Conservation (phyloP, 2,329 filamentous ascomycete species). For the Penicillium sp. region DNA sequence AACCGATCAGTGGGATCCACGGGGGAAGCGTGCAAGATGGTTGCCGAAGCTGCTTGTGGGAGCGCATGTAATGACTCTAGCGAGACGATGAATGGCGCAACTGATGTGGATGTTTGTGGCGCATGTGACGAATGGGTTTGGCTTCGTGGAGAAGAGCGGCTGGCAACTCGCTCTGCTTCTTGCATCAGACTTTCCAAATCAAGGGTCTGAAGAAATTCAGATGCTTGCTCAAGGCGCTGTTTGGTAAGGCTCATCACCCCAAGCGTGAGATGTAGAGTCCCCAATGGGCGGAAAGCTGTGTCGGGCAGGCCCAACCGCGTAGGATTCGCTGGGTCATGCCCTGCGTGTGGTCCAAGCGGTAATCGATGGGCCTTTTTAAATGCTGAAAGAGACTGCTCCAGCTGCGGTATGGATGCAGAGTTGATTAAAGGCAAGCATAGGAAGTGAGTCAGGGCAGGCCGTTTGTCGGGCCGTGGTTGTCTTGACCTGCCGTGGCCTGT, state of each 20-base stretch:
- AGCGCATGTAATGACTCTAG: slow-evolving; percentile 46
- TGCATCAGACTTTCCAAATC: slow-evolving; percentile 45
- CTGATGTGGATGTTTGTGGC: background rate
- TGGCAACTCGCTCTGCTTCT: slow-evolving; percentile 34
- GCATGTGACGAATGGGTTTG: background rate
- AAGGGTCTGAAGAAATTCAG: slow-evolving; percentile 46
- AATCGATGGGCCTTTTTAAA: slow-evolving; percentile 53
- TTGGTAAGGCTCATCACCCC: slow-evolving; percentile 76
- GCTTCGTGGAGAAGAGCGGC: background rate
- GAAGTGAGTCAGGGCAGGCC: slow-evolving; percentile 47
- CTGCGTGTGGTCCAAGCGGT: background rate
- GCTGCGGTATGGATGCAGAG: slow-evolving; percentile 59
- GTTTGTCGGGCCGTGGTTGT: slow-evolving; percentile 22
- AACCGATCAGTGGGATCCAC: slow-evolving; percentile 42
- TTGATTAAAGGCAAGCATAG: slow-evolving; percentile 63
- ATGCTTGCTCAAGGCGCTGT: slow-evolving; percentile 51
- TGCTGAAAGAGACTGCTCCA: slow-evolving; percentile 61
- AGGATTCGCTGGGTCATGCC: slow-evolving; percentile 27
- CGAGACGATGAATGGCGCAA: slow-evolving; percentile 43
- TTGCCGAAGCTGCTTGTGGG: slow-evolving; percentile 37
- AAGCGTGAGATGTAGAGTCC: slow-evolving; percentile 81
- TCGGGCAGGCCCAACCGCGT: slow-evolving; percentile 56
- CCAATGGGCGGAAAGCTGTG: slow-evolving; percentile 71
- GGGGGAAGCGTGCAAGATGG: slow-evolving; percentile 43
- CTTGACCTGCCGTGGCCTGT: slow-evolving; percentile 5